Base-by-base conservation (phyloP, 345 rosid species). In the Moricandia moricandioides region DNA sequence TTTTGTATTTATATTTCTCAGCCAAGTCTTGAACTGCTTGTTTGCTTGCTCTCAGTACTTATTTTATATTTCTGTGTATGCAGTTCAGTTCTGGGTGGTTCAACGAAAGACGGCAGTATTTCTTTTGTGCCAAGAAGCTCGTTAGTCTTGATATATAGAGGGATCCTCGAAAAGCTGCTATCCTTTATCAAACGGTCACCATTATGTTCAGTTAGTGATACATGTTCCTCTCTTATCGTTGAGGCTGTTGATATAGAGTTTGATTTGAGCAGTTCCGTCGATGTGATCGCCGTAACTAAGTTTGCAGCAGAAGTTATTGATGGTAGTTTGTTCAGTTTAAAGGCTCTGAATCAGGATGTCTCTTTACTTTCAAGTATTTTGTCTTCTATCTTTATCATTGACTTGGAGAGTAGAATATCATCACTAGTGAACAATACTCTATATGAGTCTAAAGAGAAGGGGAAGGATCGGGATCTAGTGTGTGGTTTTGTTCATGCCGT, bases 21-120 rank as follows among this genome's bases (percentile, higher is more conserved):
- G 34, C 40, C 40, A 59, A 33, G 71, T 65, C 63, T 67, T 29
- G 18, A 31, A 27, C 49, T 73, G 24, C 45, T 72, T 78, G 12
- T 61, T 55, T 63, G 33, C 72, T 45, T 73, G 51, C 55, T 62
- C 67, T 47, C 73, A 68, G 59, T 34, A 65, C 57, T 63, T 63
- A 16, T 24, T 70, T 21, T 33, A 37, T 56, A 56, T 69, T 71
- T 52, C 72, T 67, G 65, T 73, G 71, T 70, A 59, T 86, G 86
- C 91, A 91, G 98, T 74, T 85, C 88, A 78, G 83, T 84, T 81
- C 82, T 94, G 71, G 97, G 97, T 79, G 93, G 96, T 74, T 79
- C 87, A 76, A 62, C 82, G 8, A 82, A 82, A 67, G 87, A 78
- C 65, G 56, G 71, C 74, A 80, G 76, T 60, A 65, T 79, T 73